Conservation (phyloP, 805 yeast species). For the Yamadazyma sp. region DNA sequence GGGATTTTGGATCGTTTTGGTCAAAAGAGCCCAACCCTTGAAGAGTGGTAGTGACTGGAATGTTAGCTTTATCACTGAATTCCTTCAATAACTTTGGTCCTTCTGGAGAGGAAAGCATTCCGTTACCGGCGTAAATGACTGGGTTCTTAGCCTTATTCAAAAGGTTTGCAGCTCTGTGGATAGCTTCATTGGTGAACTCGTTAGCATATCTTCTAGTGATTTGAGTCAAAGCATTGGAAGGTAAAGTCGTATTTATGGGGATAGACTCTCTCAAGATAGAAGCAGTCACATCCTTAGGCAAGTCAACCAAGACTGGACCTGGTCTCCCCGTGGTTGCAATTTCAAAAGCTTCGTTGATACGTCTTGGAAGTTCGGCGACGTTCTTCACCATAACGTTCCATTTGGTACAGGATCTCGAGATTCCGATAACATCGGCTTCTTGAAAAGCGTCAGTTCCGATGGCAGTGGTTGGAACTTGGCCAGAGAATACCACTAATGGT, state of each 20-base stretch:
- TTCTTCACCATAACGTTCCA: slow-evolving; percentile 99
- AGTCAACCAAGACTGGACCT: slow-evolving; percentile 96
- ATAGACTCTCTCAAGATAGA: slow-evolving; percentile 83
- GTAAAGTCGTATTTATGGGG: slow-evolving; percentile 76
- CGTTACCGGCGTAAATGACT: slow-evolving; percentile 87
- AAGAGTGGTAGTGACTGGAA: slow-evolving; percentile 94
- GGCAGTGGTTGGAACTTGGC: slow-evolving; percentile 94
- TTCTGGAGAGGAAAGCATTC: slow-evolving; percentile 74
- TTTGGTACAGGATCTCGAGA: slow-evolving; percentile 95
- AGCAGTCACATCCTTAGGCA: slow-evolving; percentile 98
- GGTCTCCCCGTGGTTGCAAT: slow-evolving; percentile 96
- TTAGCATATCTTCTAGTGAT: slow-evolving; percentile 69
- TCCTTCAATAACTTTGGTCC: slow-evolving; percentile 81
- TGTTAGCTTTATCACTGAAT: slow-evolving; percentile 84
- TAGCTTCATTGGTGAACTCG: slow-evolving; percentile 72
- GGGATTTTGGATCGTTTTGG: slow-evolving; percentile 83
- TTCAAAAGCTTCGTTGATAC: slow-evolving; percentile 97
- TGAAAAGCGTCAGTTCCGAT: slow-evolving; percentile 99
- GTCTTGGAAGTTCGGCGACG: slow-evolving; percentile 89
- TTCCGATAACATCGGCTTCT: slow-evolving; percentile 97
- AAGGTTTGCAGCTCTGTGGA: slow-evolving; percentile 73
- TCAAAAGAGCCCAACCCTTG: slow-evolving; percentile 95
- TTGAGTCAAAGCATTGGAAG: slow-evolving; percentile 67
- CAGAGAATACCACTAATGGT: slow-evolving; percentile 94
- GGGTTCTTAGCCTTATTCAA: slow-evolving; percentile 85